phyloP scores from a whole-genome alignment of 305 asterid genomes.

The Lippia alba region DNA sequence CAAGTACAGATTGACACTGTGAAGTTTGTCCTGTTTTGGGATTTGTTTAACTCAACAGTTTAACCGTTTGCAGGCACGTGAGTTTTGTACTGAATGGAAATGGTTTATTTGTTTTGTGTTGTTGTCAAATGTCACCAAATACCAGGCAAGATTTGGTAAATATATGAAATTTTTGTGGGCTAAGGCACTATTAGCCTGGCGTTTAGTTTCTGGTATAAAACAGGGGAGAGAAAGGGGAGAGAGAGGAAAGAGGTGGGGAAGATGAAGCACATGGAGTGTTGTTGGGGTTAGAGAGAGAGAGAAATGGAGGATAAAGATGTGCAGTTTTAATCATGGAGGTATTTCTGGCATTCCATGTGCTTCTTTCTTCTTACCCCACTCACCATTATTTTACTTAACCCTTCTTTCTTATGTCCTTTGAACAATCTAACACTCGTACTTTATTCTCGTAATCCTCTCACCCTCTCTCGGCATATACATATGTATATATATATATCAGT shows the following conservation, averaged over 20 bases:
- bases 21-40: conserved; percentile 33
- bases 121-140: conserved; percentile 59
- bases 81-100: conserved; percentile 42
- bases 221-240: conserved; percentile 27
- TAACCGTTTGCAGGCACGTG: conserved; percentile 54
- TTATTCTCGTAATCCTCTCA: conserved; percentile 10
- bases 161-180: conserved; percentile 36
- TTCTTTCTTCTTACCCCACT: conserved; percentile 59
- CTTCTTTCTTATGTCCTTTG: conserved; percentile 30
- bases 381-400: conserved; percentile 49
- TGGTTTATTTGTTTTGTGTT: conserved; percentile 27
- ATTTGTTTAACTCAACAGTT: conserved; percentile 11
- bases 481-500: conserved; percentile 13
- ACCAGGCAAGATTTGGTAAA: conserved; percentile 56
- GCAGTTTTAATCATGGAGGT: conserved; percentile 74
- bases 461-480: not conserved
- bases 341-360: conserved; percentile 95
- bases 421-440: conserved; percentile 52
- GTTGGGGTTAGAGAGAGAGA: conserved; percentile 48
- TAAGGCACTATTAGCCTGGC: conserved; percentile 44
- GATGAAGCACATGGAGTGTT: conserved; percentile 89
- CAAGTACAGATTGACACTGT: conserved; percentile 27
- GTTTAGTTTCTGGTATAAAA: conserved; percentile 23
- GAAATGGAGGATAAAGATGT: conserved; percentile 57
- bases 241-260: conserved; percentile 51